Evolutionary conservation across 2,329 filamentous ascomycete species (phyloP), one percentile per base, ranked within the genome.

Genomic region (Aspergillus neoniger): DNA sequence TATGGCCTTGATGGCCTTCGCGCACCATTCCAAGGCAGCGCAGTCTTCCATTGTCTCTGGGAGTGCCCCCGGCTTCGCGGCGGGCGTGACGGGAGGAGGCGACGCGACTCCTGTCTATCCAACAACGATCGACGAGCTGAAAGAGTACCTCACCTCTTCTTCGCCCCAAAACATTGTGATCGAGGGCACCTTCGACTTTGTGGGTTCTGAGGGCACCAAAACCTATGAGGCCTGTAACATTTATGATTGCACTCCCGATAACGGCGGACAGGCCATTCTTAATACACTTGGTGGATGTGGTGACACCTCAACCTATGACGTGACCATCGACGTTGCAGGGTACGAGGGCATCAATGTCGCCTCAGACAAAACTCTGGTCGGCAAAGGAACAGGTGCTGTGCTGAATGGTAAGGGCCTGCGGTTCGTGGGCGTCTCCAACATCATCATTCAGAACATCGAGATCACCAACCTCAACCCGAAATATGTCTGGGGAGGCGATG

Each of bases 401-500:
- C 85, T 86, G 69, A 81, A 80, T 68, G 84, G 84, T 67, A 86
- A 85, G 76, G 84, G 84, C 55, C 71, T 85, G 28, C 79, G 82
- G 36, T 77, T 84, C 15, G 72, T 75, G 50, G 72, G 67, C 62
- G 75, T 74, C 57, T 77, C 77, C 23, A 80, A 72, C 67, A 86
- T 88, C 70, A 87, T 87, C 69, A 82, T 87, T 70, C 85, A 85
- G 61, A 63, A 63, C 32, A 58, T 63, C 32, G 39, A 63, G 15
- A 60, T 58, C 21, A 57, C 61, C n/a, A 43, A 86, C 85, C 72
- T 86, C 41, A 86, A 86, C 76, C 80, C 83, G 15, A 68, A 82
- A 69, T 83, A 84, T 65, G 82, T 86, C 64, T 86, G 84, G 84
- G 84, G 84, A 58, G 84, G 83, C 53, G 84, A 86, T 70, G 84